phyloP scores from a whole-genome alignment of 2,329 filamentous ascomycete genomes.

The Colletotrichum tofieldiae region DNA sequence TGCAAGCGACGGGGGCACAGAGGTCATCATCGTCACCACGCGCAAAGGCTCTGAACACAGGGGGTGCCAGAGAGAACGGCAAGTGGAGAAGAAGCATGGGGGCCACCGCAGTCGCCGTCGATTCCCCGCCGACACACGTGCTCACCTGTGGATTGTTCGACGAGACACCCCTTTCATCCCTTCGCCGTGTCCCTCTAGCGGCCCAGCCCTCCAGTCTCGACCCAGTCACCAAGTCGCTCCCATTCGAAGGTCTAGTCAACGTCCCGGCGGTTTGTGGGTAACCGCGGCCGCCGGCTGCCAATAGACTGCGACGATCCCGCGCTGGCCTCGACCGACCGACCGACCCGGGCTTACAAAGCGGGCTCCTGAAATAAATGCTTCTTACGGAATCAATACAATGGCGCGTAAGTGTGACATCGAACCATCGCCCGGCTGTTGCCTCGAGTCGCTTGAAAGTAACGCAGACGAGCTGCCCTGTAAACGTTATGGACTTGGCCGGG shows the following conservation, averaged over 20 bases:
- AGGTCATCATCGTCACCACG: constrained; percentile 3
- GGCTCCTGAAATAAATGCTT: constrained; percentile 15
- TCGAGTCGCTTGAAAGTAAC: background rate
- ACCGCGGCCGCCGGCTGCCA: constrained; percentile 1
- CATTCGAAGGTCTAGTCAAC: background rate
- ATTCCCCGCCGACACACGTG: constrained; percentile 26
- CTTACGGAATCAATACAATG: constrained; percentile 22
- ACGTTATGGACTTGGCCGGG: background rate
- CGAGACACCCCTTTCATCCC: constrained; percentile 1
- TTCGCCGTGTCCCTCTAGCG: background rate
- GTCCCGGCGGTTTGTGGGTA: background rate
- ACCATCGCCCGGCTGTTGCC: background rate
- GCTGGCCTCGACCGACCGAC: background rate
- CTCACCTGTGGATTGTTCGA: constrained; percentile 1
- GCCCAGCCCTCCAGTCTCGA: background rate
- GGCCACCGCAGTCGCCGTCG: constrained; percentile 3
- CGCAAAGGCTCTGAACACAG: background rate
- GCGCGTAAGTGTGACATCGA: background rate
- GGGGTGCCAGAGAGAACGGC: constrained; percentile 15
- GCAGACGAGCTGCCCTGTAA: background rate
- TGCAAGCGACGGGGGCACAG: constrained; percentile 21
- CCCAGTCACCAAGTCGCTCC: constrained; percentile 1
- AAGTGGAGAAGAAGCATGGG: constrained; percentile 31
- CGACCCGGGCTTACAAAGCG: constrained; percentile 30
- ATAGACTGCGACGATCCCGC: constrained; percentile 8